These are phyloP conservation scores for Wickerhamomyces silvicola DNA, from an alignment of 805 yeast species.

Conservation along the genomic window DNA sequence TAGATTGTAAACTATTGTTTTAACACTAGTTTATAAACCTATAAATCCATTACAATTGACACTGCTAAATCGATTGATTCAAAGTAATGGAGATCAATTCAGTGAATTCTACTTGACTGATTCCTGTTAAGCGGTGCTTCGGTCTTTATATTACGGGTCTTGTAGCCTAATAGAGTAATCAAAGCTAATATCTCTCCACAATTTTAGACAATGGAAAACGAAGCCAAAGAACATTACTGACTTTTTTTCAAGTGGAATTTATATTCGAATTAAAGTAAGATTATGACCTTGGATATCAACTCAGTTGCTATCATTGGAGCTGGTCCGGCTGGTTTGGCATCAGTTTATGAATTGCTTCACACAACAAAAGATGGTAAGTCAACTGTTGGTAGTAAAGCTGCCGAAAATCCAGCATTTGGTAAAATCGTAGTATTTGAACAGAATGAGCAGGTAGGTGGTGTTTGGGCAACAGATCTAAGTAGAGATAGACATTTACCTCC, in stretches of 20 bases:
- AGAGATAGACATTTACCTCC: constrained; percentile 31
- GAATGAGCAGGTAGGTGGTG: constrained; percentile 32
- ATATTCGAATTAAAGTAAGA: not conserved
- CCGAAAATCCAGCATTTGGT: constrained; percentile 1
- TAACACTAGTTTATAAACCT: too few relatives aligned
- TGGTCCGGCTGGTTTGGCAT: constrained; percentile 26
- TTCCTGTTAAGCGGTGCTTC: too few relatives aligned
- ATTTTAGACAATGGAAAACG: too few relatives aligned
- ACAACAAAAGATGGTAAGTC: constrained; percentile 23
- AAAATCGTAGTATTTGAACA: constrained; percentile 36
- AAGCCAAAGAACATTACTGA: too few relatives aligned
- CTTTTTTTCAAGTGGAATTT: too few relatives aligned
- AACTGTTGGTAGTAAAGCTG: constrained; percentile 9
- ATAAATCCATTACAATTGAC: too few relatives aligned
- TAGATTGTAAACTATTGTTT: constrained; percentile 3
- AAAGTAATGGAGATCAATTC: too few relatives aligned
- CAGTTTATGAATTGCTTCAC: constrained; percentile 25
- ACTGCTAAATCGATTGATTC: too few relatives aligned
- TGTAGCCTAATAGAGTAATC: too few relatives aligned
- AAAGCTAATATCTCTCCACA: too few relatives aligned
- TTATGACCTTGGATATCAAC: constrained; percentile 7
- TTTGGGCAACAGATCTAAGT: constrained; percentile 32
- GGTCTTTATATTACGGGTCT: too few relatives aligned
- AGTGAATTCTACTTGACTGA: too few relatives aligned
- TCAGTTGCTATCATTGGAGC: constrained; percentile 25